Evolutionary conservation across 805 yeast species (phyloP).

Genomic region (Saturnispora quitensis): DNA sequence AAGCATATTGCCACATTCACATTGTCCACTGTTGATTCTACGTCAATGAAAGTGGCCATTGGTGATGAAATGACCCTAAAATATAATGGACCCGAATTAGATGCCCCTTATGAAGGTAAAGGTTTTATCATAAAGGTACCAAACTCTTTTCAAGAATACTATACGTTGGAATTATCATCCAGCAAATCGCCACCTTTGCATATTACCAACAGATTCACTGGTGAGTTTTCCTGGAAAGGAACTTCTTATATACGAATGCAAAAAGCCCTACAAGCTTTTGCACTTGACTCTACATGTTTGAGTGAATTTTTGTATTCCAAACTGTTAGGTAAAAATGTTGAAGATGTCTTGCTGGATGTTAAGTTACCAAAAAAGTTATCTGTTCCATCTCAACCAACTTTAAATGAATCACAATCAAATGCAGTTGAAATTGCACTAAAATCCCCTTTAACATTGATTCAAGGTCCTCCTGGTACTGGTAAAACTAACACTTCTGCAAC

Average conservation of each 20-base stretch:
- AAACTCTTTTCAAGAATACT: constrained; percentile 52
- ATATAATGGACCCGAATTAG: constrained; percentile 43
- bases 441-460: constrained; percentile 71
- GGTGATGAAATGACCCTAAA: constrained; percentile 76
- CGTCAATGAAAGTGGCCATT: constrained; percentile 60
- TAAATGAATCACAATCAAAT: constrained; percentile 69
- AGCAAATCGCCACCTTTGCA: constrained; percentile 41
- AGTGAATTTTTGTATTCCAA: constrained; percentile 69
- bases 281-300: constrained; percentile 57
- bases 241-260: constrained; percentile 80
- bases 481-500: constrained; percentile 91
- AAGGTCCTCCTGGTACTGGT: constrained; percentile 97
- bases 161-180: constrained; percentile 58
- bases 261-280: constrained; percentile 62
- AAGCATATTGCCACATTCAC: constrained; percentile 61
- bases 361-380: constrained; percentile 54
- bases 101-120: constrained; percentile 58
- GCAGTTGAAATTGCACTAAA: constrained; percentile 66
- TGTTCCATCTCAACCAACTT: constrained; percentile 54
- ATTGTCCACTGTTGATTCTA: constrained; percentile 56
- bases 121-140: constrained; percentile 74
- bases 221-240: constrained; percentile 87
- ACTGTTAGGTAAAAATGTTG: constrained; percentile 72
- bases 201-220: constrained; percentile 58
- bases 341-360: constrained; percentile 50